Conservation (phyloP, 345 rosid species). For the Lumnitzera racemosa region DNA sequence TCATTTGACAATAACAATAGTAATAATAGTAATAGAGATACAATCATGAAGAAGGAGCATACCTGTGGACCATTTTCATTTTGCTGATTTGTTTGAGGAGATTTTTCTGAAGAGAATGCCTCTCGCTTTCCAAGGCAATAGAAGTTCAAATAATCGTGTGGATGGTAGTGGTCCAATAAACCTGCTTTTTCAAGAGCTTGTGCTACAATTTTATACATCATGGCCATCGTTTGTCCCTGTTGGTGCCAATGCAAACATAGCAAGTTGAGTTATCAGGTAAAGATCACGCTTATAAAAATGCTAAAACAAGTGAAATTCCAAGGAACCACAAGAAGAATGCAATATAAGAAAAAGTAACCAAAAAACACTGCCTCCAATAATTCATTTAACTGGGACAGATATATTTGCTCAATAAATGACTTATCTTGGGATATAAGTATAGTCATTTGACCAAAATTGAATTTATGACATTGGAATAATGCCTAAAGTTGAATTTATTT, state of each 20-base stretch:
- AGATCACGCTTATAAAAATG: not conserved
- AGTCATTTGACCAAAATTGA: too few species aligned
- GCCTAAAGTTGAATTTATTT: too few species aligned
- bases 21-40: too few species aligned
- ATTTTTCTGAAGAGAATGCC: slow-evolving; percentile 10
- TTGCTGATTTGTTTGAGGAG: slow-evolving; percentile 13
- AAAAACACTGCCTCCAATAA: too few species aligned
- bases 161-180: slow-evolving; percentile 31
- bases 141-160: slow-evolving; percentile 56
- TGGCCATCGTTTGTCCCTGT: slow-evolving; percentile 61
- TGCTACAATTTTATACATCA: slow-evolving; percentile 59
- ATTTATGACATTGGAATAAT: too few species aligned
- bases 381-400: too few species aligned
- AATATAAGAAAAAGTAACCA: too few species aligned
- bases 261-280: too few species aligned
- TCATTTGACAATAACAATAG: too few species aligned
- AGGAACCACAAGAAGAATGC: too few species aligned
- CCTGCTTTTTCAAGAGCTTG: slow-evolving; percentile 38
- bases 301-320: not conserved
- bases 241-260: slow-evolving; percentile 4
- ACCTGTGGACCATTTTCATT: slow-evolving; percentile 40
- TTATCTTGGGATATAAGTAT: too few species aligned
- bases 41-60: slow-evolving; percentile 3
- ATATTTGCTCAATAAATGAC: too few species aligned
- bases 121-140: slow-evolving; percentile 74